Evolutionary conservation across 2,329 filamentous ascomycete species (phyloP).

Genomic region (Stemphylium lycopersici): DNA sequence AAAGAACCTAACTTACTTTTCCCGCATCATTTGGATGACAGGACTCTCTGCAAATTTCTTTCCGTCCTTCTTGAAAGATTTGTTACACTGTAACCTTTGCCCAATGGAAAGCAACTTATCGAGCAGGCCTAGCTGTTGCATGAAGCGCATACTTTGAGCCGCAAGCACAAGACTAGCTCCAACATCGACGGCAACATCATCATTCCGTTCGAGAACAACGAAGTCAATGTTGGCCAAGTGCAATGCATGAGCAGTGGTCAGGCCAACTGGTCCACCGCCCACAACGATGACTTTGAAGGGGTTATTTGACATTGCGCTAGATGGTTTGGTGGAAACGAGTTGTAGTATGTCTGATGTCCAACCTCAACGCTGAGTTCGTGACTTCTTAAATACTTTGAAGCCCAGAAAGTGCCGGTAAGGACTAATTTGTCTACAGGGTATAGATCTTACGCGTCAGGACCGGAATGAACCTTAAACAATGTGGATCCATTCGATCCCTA

Average conservation of each 20-base stretch:
- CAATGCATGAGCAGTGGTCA: neutral
- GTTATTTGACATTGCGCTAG: neutral
- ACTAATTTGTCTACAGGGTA: neutral
- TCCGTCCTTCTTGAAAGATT: neutral
- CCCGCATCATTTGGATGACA: neutral
- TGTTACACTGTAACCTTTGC: neutral
- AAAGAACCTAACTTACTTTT: neutral
- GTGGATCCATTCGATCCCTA: neutral
- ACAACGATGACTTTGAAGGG: conserved; percentile 1
- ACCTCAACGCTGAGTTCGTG: neutral
- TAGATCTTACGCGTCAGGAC: neutral
- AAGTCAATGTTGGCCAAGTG: neutral
- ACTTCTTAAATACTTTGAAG: neutral
- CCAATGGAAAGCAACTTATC: conserved; percentile 1
- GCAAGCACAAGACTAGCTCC: conserved; percentile 1
- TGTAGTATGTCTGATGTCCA: neutral
- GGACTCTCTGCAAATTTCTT: neutral
- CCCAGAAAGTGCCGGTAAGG: neutral
- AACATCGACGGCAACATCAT: neutral
- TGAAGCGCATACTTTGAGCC: neutral
- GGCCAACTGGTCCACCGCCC: neutral
- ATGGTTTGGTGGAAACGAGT: neutral
- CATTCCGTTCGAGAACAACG: neutral
- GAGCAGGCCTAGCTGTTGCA: conserved; percentile 2
- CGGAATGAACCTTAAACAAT: neutral